These are phyloP conservation scores for Eimeria acervulina DNA, from an alignment of 169 alveolate species.

Conservation along the genomic window DNA sequence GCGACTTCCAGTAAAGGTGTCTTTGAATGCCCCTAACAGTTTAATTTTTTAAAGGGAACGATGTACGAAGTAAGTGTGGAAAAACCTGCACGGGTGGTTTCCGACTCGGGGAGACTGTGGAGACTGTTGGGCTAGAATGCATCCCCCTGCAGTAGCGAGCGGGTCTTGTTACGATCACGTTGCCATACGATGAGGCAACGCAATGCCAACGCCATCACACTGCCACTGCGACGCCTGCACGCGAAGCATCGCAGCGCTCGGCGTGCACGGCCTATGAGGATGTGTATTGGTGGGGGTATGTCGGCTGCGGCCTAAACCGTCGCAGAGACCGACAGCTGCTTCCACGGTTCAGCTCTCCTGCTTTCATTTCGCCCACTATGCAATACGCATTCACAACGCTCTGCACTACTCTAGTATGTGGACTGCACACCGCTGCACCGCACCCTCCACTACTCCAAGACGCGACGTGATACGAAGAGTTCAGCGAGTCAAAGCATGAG, in stretches of 20 bases:
- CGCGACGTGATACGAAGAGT: background rate
- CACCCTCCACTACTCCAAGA: background rate
- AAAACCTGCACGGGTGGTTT: background rate
- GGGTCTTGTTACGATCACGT: background rate
- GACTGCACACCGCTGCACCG: background rate
- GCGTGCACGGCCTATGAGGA: background rate
- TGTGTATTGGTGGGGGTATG: background rate
- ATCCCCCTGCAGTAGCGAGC: background rate
- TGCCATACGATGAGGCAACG: background rate
- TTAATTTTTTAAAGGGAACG: background rate
- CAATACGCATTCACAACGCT: background rate
- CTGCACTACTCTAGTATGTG: background rate
- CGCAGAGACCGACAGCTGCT: background rate
- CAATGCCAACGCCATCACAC: background rate
- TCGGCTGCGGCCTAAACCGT: background rate
- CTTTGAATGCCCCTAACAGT: background rate
- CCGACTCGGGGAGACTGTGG: background rate
- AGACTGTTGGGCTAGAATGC: background rate
- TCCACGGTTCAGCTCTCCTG: background rate
- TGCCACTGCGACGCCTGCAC: background rate
- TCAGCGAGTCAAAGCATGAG: background rate
- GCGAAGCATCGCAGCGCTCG: background rate
- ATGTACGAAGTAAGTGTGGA: background rate
- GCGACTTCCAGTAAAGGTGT: background rate
- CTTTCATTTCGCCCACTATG: background rate